These are phyloP conservation scores for Umbelopsis sp. DNA, from an alignment of 192 early-diverging fungal genomes.

Conservation along the genomic window DNA sequence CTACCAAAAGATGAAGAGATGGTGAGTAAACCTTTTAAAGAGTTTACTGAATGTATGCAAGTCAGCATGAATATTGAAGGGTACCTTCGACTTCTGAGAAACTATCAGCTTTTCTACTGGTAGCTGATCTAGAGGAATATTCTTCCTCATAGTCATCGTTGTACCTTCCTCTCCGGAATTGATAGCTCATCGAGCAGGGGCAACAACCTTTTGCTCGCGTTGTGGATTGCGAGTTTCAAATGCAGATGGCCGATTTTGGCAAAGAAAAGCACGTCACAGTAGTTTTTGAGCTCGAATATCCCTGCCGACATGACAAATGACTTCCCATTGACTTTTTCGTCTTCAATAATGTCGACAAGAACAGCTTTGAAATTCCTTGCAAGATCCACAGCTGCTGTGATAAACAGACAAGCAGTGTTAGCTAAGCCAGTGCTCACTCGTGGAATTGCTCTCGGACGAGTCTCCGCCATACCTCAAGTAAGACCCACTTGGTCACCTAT, in stretches of 20 bases:
- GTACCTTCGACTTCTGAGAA: constrained; percentile 37
- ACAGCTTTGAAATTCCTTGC: constrained; percentile 2
- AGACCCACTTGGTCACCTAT: background rate
- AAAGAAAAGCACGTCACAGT: background rate
- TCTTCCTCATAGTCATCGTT: constrained; percentile 10
- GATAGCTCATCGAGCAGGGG: background rate
- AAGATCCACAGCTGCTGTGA: background rate
- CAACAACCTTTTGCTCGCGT: background rate
- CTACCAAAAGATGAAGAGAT: constrained; percentile 11
- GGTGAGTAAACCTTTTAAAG: background rate
- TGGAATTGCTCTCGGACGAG: constrained; percentile 2
- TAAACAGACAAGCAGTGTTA: background rate
- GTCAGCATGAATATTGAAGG: too few species aligned
- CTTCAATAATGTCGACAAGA: constrained; percentile 4
- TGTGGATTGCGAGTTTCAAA: background rate
- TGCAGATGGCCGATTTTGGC: background rate
- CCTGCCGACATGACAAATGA: constrained; percentile 8
- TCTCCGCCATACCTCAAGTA: background rate
- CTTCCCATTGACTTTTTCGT: background rate
- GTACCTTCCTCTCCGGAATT: constrained; percentile 12
- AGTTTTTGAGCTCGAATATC: background rate
- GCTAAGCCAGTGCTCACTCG: background rate
- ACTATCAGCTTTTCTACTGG: constrained; percentile 12
- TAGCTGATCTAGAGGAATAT: background rate
- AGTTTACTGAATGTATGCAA: too few species aligned